phyloP scores from a whole-genome alignment of 2,329 filamentous ascomycete genomes.

The Calonectria naviculata region DNA sequence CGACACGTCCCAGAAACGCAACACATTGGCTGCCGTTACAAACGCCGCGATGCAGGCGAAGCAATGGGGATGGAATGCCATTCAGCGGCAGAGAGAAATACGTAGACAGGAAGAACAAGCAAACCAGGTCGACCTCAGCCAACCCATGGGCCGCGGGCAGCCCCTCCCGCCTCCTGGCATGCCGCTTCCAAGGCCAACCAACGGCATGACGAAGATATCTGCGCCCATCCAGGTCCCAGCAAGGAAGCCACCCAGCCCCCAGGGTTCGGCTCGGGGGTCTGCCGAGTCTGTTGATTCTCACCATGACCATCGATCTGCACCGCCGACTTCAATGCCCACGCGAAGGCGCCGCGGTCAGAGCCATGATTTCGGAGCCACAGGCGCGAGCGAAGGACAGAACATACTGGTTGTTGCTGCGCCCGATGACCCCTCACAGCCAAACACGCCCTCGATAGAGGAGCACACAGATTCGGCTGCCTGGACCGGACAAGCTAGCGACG shows the following conservation, averaged over 20 bases:
- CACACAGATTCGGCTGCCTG: slow-evolving; percentile 29
- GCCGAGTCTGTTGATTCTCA: slow-evolving; percentile 39
- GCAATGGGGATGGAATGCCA: slow-evolving; percentile 69
- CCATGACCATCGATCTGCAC: slow-evolving; percentile 13
- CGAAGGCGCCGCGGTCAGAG: slow-evolving; percentile 51
- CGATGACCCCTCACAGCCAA: slow-evolving; percentile 66
- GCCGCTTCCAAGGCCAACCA: slow-evolving; percentile 76
- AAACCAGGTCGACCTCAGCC: slow-evolving; percentile 58
- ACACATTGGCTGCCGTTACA: slow-evolving; percentile 64
- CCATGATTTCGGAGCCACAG: slow-evolving; percentile 39
- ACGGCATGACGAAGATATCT: slow-evolving; percentile 68
- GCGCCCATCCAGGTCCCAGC: slow-evolving; percentile 67
- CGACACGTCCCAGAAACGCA: slow-evolving; percentile 54
- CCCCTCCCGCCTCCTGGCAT: slow-evolving; percentile 85
- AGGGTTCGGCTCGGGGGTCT: slow-evolving; percentile 36
- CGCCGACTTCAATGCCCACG: slow-evolving; percentile 45
- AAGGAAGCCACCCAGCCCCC: slow-evolving; percentile 70
- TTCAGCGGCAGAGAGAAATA: slow-evolving; percentile 61
- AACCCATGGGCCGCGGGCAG: slow-evolving; percentile 85
- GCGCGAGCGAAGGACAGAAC: slow-evolving; percentile 57
- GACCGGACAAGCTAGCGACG: slow-evolving; percentile 23
- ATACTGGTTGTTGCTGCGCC: slow-evolving; percentile 75
- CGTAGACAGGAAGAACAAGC: slow-evolving; percentile 47
- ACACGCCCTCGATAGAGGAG: slow-evolving; percentile 59
- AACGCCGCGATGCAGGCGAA: slow-evolving; percentile 66